These are phyloP conservation scores for Sanghuangporus sanghuang DNA, from an alignment of 1,284 basidiomycete genomes.

Conservation along the genomic window DNA sequence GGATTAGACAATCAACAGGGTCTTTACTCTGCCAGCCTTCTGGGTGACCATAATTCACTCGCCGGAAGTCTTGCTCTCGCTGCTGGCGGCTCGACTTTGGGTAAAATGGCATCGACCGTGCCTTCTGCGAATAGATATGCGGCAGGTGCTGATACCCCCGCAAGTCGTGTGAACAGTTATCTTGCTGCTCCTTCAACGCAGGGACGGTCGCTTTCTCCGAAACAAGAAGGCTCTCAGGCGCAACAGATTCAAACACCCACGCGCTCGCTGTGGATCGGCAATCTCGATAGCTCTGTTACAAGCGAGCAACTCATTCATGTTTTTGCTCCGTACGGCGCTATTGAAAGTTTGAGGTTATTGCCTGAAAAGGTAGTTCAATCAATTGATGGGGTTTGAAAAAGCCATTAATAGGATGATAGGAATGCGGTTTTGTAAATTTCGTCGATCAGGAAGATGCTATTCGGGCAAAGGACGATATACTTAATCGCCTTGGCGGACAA, in stretches of 20 bases:
- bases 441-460: conserved; percentile 93
- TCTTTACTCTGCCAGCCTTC: conserved; percentile 40
- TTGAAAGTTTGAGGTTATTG: conserved; percentile 89
- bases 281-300: conserved; percentile 88
- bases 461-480: conserved; percentile 92
- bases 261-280: conserved; percentile 95
- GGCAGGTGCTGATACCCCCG: conserved; percentile 36
- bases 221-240: conserved; percentile 59
- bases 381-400: conserved; percentile 3
- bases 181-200: conserved; percentile 58
- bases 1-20: conserved; percentile 49
- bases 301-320: conserved; percentile 93
- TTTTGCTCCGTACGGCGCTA: conserved; percentile 94
- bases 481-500: conserved; percentile 90
- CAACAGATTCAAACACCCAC: conserved; percentile 84
- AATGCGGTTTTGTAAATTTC: conserved; percentile 99
- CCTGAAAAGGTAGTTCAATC: conserved; percentile 79
- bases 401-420: conserved; percentile 41
- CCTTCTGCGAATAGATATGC: conserved; percentile 67
- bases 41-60: conserved; percentile 14
- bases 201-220: conserved; percentile 72
- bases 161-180: conserved; percentile 59
- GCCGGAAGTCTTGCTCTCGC: conserved; percentile 39
- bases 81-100: conserved; percentile 49
- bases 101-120: conserved; percentile 41